Evolutionary conservation across 805 yeast genomes (phyloP), one percentile per base, ranked within the genome.

Genomic region (Sugiyamaella mastotermitis): DNA sequence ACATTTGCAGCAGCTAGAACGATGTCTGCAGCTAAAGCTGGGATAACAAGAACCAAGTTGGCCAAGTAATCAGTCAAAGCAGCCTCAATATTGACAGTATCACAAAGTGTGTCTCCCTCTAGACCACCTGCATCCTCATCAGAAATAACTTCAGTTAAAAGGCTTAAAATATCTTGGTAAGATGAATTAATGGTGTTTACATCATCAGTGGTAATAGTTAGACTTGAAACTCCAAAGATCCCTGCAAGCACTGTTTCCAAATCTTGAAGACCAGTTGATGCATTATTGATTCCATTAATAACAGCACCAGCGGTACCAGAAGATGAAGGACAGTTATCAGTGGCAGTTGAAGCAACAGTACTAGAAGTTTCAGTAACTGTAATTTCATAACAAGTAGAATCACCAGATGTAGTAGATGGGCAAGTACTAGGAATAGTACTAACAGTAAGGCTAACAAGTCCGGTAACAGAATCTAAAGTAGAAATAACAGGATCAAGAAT

Each of bases 391-490:
- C 34, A 31, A 23, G 34, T 19, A 16, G 14, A 19, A 31, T 23
- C 34, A 4, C 34, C 34, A 16, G 34, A 31, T 3, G 34, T 31
- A 11, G 34, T 31, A 5, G 24, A 13, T n/a, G n/a, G n/a, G 21
- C 34, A 31, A n/a, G 34, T 31, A 16, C 25, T 31, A 11, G 34
- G 34, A 4, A 31, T 31, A 4, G 34, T 31, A 14, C 25, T 14
- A 11, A 31, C 25, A 31, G 34, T 31, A 23, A 31, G 21, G 21
- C 21, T 25, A 16, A 17, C 11, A 5, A 18, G 13, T 10, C 34
- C 34, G 3, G n/a, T 15, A 5, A 18, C 34, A 11, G 21, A 11
- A 18, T 31, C 34, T 14, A 31, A 6, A 5, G 24, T 15, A 10
- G 17, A 13, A 18, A 31, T 31, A 15, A 31, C 34, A 6, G 34